A percentile compares a stretch with the other conserved stretches of the same genome.
phyloP scores from a whole-genome alignment of 1,139 yeast genomes.

The Zygosaccharomyces sapae region DNA sequence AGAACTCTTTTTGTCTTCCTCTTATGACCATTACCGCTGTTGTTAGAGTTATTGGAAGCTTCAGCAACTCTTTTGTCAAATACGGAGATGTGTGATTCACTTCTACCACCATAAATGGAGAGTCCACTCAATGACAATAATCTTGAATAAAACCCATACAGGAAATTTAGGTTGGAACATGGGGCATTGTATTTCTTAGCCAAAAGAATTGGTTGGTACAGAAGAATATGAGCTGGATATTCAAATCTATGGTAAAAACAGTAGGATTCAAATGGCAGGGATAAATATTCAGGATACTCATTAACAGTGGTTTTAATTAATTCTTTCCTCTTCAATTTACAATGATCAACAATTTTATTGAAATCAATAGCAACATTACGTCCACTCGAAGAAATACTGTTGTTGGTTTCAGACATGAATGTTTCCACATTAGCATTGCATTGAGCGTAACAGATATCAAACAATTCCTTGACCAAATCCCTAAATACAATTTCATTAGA shows the following conservation, averaged over 20 bases:
- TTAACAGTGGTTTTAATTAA: slow-evolving; percentile 24
- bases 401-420: slow-evolving; percentile 9
- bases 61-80: slow-evolving; percentile 13
- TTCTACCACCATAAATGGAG: slow-evolving; percentile 24
- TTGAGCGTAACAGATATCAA: slow-evolving; percentile 26
- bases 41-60: slow-evolving; percentile 4
- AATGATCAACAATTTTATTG: slow-evolving; percentile 18
- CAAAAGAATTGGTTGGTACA: slow-evolving; percentile 28
- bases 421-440: slow-evolving; percentile 20
- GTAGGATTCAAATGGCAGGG: slow-evolving; percentile 34
- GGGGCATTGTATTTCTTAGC: slow-evolving; percentile 23
- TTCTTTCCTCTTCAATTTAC: slow-evolving; percentile 23
- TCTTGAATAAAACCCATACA: slow-evolving; percentile 31
- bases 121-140: slow-evolving; percentile 28
- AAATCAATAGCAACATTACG: slow-evolving; percentile 17
- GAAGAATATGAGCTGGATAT: slow-evolving; percentile 31
- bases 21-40: neutral
- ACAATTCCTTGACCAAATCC: slow-evolving; percentile 29
- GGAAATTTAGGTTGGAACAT: slow-evolving; percentile 28
- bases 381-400: neutral
- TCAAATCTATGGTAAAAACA: slow-evolving; percentile 34
- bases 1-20: neutral
- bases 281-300: slow-evolving; percentile 32
- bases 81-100: slow-evolving; percentile 14
- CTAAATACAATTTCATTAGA: slow-evolving; percentile 26